phyloP scores from a whole-genome alignment of 495 filamentous ascomycete genomes.

The Tuber brumale region DNA sequence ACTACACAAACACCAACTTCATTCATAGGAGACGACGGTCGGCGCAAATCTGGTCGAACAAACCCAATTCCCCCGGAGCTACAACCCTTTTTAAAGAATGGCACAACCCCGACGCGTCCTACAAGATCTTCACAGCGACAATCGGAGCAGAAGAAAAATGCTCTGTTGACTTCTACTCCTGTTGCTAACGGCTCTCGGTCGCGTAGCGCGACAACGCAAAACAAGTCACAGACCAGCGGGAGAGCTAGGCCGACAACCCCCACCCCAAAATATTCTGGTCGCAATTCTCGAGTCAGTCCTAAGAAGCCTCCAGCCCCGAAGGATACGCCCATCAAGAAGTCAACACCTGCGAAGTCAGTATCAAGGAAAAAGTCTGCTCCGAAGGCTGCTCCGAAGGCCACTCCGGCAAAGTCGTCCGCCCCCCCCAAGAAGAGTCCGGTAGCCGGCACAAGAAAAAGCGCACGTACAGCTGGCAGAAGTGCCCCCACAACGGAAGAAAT shows the following conservation, averaged over 20 bases:
- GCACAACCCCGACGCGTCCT: slow-evolving; percentile 43
- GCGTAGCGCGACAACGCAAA: slow-evolving; percentile 26
- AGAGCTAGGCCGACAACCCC: slow-evolving; percentile 31
- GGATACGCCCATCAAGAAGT: slow-evolving; percentile 39
- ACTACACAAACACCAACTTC: slow-evolving; percentile 81
- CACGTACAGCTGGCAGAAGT: slow-evolving; percentile 33
- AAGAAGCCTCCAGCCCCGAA: slow-evolving; percentile 40
- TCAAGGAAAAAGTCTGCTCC: slow-evolving; percentile 19
- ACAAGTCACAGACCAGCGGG: slow-evolving; percentile 36
- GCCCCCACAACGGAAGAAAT: slow-evolving; percentile 14
- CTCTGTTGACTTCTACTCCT: slow-evolving; percentile 8
- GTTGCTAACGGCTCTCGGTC: slow-evolving; percentile 15
- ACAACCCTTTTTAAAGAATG: slow-evolving; percentile 59
- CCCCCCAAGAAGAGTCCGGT: slow-evolving; percentile 35
- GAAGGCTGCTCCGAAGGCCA: slow-evolving; percentile 26
- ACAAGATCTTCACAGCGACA: slow-evolving; percentile 46
- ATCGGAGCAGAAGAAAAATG: slow-evolving; percentile 33
- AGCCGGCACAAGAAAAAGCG: slow-evolving; percentile 38
- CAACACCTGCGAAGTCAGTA: slow-evolving; percentile 17
- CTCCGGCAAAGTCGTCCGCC: slow-evolving; percentile 23
- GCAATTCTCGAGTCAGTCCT: slow-evolving; percentile 39
- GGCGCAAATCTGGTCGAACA: slow-evolving; percentile 76
- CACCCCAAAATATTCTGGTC: slow-evolving; percentile 24
- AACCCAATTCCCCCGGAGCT: slow-evolving; percentile 66
- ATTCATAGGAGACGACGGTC: slow-evolving; percentile 70